Evolutionary conservation across 768 basidiomycete species (phyloP).

Genomic region (Pulveroboletus sp.): DNA sequence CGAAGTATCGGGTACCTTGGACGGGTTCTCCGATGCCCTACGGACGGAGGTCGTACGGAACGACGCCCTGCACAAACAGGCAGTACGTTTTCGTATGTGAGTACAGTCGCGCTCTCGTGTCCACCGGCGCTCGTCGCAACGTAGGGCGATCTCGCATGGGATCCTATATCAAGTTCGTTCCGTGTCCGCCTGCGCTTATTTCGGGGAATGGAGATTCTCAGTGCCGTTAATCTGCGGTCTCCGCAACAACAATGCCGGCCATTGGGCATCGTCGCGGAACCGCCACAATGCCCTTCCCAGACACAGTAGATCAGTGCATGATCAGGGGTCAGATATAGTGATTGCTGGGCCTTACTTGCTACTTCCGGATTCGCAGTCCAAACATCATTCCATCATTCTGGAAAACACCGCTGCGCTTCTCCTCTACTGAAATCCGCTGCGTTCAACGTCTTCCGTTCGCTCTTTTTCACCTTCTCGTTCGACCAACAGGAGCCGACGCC

Average conservation of each 20-base stretch:
- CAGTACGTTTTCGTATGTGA: neutral
- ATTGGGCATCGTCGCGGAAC: constrained; percentile 19
- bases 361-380: constrained; percentile 26
- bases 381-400: constrained; percentile 15
- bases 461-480: neutral
- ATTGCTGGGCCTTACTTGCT: constrained; percentile 20
- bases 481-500: constrained; percentile 2
- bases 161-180: constrained; percentile 4
- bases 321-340: constrained; percentile 23
- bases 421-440: constrained; percentile 4
- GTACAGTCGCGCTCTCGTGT: neutral
- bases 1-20: constrained; percentile 1
- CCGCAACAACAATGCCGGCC: constrained; percentile 25
- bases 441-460: neutral
- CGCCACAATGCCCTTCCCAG: constrained; percentile 25
- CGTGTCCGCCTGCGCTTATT: constrained; percentile 5
- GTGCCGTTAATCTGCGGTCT: constrained; percentile 19
- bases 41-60: constrained; percentile 5
- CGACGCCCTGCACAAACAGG: constrained; percentile 1
- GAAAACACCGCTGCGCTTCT: constrained; percentile 21
- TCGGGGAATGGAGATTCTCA: constrained; percentile 5
- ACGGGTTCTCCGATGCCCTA: constrained; percentile 12
- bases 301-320: constrained; percentile 25
- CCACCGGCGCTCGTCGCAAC: constrained; percentile 2
- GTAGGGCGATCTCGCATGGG: neutral